Conservation (phyloP, 2,329 filamentous ascomycete species). For the Hypomyces rosellus region DNA sequence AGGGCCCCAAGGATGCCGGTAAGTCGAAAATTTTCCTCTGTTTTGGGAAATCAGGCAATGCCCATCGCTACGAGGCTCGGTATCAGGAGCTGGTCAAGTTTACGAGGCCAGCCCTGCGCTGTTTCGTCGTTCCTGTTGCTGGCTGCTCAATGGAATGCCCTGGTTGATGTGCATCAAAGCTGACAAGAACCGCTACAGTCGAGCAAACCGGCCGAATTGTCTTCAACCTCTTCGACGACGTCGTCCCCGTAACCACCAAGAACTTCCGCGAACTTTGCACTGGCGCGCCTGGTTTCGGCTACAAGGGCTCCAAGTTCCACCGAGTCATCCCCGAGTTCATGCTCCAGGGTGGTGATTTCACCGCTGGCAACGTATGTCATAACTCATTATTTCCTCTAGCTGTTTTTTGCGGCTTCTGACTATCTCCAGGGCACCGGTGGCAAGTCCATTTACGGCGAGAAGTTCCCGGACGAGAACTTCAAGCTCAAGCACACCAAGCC, state of each 20-base stretch:
- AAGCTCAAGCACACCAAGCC: constrained; percentile 67
- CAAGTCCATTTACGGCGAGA: constrained; percentile 92
- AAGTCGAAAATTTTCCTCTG: constrained; percentile 27
- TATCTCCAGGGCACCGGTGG: constrained; percentile 70
- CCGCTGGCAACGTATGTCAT: constrained; percentile 73
- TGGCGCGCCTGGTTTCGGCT: constrained; percentile 73
- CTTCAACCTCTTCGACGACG: constrained; percentile 80
- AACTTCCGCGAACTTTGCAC: constrained; percentile 86
- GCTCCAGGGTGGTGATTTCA: constrained; percentile 96
- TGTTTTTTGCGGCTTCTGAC: constrained; percentile 10
- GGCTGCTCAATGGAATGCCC: constrained; percentile 6
- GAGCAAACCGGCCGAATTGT: constrained; percentile 73
- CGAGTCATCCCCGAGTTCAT: constrained; percentile 90
- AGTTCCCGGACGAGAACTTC: constrained; percentile 93
- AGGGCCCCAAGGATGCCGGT: constrained; percentile 63
- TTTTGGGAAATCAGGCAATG: no score
- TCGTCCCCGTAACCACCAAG: constrained; percentile 79
- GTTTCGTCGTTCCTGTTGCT: constrained; percentile 25
- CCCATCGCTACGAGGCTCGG: no score
- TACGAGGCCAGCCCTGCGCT: no score
- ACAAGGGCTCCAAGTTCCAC: constrained; percentile 80
- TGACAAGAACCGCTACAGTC: constrained; percentile 24
- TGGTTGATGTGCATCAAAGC: constrained; percentile 11
- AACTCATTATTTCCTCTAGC: no score
- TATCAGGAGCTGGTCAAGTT: no score